phyloP scores from a whole-genome alignment of 352 stramenopile genomes.

The Globisporangium spiculum region DNA sequence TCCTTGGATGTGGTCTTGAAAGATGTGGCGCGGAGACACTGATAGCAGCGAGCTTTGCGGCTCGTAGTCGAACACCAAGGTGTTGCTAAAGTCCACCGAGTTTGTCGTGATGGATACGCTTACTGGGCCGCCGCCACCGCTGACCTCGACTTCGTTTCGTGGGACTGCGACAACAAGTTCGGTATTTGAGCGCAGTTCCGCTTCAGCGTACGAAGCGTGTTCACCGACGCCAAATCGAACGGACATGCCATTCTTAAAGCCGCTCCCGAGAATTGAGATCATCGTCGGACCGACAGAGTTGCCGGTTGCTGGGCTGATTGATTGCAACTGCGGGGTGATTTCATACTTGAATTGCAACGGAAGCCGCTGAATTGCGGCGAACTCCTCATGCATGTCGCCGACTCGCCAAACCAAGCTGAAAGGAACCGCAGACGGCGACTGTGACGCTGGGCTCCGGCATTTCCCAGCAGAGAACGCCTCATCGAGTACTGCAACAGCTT shows the following conservation, averaged over 20 bases:
- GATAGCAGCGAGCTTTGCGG: conserved; percentile 20
- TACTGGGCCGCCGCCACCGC: conserved; percentile 13
- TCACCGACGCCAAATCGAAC: conserved; percentile 24
- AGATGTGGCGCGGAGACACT: conserved; percentile 24
- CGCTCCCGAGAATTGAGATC: conserved; percentile 25
- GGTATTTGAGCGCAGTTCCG: conserved; percentile 22
- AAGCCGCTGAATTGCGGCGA: conserved; percentile 10
- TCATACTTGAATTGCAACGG: conserved; percentile 28
- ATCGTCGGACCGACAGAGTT: conserved; percentile 24
- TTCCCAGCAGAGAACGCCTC: conserved; percentile 12
- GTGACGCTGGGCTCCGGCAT: conserved; percentile 22
- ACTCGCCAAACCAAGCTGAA: conserved; percentile 34
- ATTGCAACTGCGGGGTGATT: conserved; percentile 17
- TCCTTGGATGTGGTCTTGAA: conserved; percentile 13
- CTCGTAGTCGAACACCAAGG: conserved; percentile 35
- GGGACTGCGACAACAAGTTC: conserved; percentile 22
- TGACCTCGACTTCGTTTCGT: conserved; percentile 11
- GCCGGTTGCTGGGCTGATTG: conserved; percentile 20
- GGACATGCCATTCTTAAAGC: conserved; percentile 23
- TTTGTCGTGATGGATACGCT: conserved; percentile 31
- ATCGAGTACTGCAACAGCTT: conserved; percentile 20
- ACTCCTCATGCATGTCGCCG: conserved; percentile 17
- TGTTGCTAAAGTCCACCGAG: conserved; percentile 31
- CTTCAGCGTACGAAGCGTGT: conserved; percentile 10
- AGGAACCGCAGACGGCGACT: conserved; percentile 2